A percentile compares a stretch with the other conserved stretches of the same genome.
These are phyloP conservation scores for Gillenia trifoliata DNA, from an alignment of 306 rosid species.

Conservation along the genomic window DNA sequence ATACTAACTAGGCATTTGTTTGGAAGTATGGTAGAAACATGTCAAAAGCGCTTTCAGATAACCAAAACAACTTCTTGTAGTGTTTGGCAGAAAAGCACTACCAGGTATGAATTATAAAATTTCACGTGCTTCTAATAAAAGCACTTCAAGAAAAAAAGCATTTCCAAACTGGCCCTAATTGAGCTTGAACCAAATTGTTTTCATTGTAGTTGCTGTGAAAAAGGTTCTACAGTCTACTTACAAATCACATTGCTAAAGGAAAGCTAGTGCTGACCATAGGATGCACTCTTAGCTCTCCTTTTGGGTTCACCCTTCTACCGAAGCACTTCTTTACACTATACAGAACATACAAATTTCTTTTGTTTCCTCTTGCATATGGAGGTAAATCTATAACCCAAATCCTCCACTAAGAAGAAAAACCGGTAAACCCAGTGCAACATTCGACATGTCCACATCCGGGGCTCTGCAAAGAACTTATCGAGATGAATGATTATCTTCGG, in stretches of 20 bases:
- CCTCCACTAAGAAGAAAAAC: background rate
- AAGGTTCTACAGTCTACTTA: background rate
- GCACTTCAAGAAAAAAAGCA: background rate
- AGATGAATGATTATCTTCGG: conserved; percentile 23
- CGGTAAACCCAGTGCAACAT: background rate
- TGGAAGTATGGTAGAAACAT: no score
- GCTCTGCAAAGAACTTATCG: conserved; percentile 13
- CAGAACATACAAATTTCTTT: background rate
- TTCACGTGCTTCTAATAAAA: no score
- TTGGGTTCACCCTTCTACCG: background rate
- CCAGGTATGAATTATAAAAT: no score
- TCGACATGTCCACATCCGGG: background rate
- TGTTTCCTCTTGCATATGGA: background rate
- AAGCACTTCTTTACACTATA: background rate
- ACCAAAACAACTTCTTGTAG: no score
- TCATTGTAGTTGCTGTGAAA: background rate
- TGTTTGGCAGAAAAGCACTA: no score
- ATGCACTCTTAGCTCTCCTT: background rate
- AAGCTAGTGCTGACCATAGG: background rate
- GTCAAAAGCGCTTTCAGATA: no score
- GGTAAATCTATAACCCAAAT: background rate
- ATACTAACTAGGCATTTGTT: no score
- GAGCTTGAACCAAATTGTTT: background rate
- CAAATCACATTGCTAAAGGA: background rate
- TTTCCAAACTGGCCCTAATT: no score